Evolutionary conservation across 176 grass and related monocot genomes (phyloP).

Genomic region (Canna indica): DNA sequence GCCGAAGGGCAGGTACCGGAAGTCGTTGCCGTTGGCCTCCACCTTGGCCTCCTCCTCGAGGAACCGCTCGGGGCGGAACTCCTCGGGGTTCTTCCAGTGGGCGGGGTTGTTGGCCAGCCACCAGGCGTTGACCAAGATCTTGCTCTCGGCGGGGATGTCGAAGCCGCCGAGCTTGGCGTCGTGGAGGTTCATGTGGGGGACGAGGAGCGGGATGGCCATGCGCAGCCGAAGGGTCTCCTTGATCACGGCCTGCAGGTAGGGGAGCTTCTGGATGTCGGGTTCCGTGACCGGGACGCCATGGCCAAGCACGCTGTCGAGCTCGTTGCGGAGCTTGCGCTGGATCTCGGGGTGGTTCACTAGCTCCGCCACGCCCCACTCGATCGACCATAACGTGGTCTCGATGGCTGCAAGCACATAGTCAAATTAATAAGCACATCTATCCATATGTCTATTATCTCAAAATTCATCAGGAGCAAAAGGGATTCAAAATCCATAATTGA

Average conservation of each 20-base stretch:
- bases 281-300: slow-evolving; percentile 46
- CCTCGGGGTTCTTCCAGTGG: slow-evolving; percentile 69
- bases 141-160: slow-evolving; percentile 94
- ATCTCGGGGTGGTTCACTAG: slow-evolving; percentile 76
- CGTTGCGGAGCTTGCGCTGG: slow-evolving; percentile 49
- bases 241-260: slow-evolving; percentile 80
- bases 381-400: slow-evolving; percentile 96
- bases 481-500: no score
- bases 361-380: slow-evolving; percentile 97
- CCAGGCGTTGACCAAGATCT: slow-evolving; percentile 97
- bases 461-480: no score
- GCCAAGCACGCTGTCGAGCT: slow-evolving; percentile 53
- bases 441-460: no score
- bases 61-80: slow-evolving; percentile 81
- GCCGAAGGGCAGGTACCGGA: slow-evolving; percentile 83
- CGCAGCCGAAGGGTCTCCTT: slow-evolving; percentile 95
- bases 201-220: slow-evolving; percentile 97
- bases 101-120: slow-evolving; percentile 87
- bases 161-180: slow-evolving; percentile 71
- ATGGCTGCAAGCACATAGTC: slow-evolving; percentile 39
- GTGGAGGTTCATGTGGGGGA: slow-evolving; percentile 99
- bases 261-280: slow-evolving; percentile 71
- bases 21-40: slow-evolving; percentile 85
- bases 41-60: slow-evolving; percentile 78
- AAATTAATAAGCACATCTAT: not conserved